Conservation (phyloP, 306 rosid genomes). For the Pyrus communis region DNA sequence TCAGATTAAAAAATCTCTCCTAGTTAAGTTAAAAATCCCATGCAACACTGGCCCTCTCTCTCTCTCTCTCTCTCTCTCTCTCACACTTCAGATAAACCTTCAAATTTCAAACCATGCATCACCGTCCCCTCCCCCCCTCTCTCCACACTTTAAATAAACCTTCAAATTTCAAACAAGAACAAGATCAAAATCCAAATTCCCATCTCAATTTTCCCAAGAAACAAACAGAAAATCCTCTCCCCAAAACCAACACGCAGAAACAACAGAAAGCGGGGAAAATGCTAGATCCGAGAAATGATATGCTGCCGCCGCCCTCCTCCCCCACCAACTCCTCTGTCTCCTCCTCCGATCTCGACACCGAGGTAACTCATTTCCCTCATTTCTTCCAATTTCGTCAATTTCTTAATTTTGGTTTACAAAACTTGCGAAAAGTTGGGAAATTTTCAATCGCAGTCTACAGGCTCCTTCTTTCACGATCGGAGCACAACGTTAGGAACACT, state of each 20-base stretch:
- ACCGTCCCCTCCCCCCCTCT: background rate
- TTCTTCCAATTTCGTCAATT: background rate
- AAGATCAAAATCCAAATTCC: background rate
- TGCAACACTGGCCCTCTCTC: background rate
- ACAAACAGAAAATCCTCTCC: background rate
- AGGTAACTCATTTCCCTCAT: constrained; percentile 18
- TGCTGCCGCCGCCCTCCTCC: constrained; percentile 80
- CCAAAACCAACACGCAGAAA: background rate
- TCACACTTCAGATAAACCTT: background rate
- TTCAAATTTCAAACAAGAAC: background rate
- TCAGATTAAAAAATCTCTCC: no score
- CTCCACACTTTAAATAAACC: background rate
- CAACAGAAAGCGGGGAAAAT: constrained; percentile 18
- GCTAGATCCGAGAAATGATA: constrained; percentile 71
- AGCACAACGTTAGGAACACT: constrained; percentile 83
- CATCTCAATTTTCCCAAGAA: background rate
- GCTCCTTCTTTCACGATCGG: constrained; percentile 87
- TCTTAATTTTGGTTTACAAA: background rate
- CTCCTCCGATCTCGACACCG: constrained; percentile 98
- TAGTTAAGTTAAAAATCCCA: background rate
- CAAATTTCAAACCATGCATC: constrained; percentile 1
- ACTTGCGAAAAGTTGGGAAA: background rate
- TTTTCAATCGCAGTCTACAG: constrained; percentile 53
- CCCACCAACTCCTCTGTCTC: constrained; percentile 87
- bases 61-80: background rate